Evolutionary conservation across 1,284 basidiomycete genomes (phyloP).

Genomic region (Pseudomicrostroma phylloplanum): DNA sequence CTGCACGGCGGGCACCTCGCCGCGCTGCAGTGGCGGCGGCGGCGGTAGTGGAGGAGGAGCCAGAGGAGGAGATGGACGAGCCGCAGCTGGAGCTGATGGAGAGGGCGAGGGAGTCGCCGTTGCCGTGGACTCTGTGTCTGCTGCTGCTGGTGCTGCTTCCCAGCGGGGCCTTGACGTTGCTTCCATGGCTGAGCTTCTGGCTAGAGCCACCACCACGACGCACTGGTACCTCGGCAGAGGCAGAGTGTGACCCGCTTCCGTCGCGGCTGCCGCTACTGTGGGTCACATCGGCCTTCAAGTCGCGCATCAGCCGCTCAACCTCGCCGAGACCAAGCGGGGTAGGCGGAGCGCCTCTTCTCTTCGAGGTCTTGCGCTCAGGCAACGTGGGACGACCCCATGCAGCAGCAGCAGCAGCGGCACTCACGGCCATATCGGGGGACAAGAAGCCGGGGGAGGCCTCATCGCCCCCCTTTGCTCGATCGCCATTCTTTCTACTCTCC

Average conservation of each 20-base stretch:
- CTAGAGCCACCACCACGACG: too few relatives aligned
- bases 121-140: conserved; percentile 9
- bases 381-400: background rate
- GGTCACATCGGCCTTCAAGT: conserved; percentile 16
- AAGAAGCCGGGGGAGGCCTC: background rate
- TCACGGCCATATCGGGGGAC: background rate
- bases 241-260: background rate
- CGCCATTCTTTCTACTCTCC: conserved; percentile 9
- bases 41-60: background rate
- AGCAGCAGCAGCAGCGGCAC: background rate
- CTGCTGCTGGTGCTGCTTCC: conserved; percentile 7
- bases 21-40: background rate
- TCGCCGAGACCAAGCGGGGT: conserved; percentile 21
- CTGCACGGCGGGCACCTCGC: conserved; percentile 19
- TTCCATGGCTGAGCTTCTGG: too few relatives aligned
- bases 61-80: background rate
- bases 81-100: background rate
- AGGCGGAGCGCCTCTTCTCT: background rate
- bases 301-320: conserved; percentile 35
- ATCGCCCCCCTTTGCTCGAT: conserved; percentile 6
- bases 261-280: conserved; percentile 11
- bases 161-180: too few relatives aligned
- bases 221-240: background rate
- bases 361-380: background rate
- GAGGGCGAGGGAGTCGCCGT: background rate